Evolutionary conservation across 371 early-diverging fungal genomes (phyloP), one percentile per base, ranked within the genome.

Genomic region (Nematocida ausubeli): DNA sequence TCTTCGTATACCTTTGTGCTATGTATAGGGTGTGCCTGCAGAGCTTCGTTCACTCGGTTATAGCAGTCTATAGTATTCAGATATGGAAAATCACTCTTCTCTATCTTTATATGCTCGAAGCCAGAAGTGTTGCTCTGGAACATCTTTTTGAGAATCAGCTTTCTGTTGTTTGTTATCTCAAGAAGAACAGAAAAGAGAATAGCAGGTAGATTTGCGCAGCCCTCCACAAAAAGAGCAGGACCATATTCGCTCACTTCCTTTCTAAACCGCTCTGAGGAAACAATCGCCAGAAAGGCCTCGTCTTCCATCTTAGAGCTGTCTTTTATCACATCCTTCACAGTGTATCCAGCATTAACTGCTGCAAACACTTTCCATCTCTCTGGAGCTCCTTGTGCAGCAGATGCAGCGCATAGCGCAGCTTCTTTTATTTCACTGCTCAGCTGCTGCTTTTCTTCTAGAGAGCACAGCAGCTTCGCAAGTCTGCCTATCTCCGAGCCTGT

Each of bases 351-450:
- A 7, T 22, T 7, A 2, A 52, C 5, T 55, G 42, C 52, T 26
- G 49, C 52, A 50, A 35, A 69, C 51, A 69, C 52, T 9, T 50
- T 51, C 69, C 69, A 69, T 30, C 54, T 69, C 54, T 55, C 55
- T 54, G 37, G 6, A 6, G n/a, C 55, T 32, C 6, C 34, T 16
- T 16, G n/a, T 4, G 14, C 9, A n/a, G 26, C 28, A 9, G 2
- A 6, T 12, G 32, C 69, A 51, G 35, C 16, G 9, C n/a, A 14
- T n/a, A 37, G 32, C 55, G 32, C 55, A 14, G 37, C 50, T 55
- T 69, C 69, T 22, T 54, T 9, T 22, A 69, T 34, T 24, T 30
- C 34, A 12, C 12, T 34, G n/a, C 24, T 19, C 42, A 69, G 6
- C 51, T 37, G n/a, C 1, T 54, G 6, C 26, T 39, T 69, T 37